Percentiles rank a stretch among this genome's conserved stretches.
Conservation (phyloP, 352 stramenopile genomes). For the Phytophthora syringae region DNA sequence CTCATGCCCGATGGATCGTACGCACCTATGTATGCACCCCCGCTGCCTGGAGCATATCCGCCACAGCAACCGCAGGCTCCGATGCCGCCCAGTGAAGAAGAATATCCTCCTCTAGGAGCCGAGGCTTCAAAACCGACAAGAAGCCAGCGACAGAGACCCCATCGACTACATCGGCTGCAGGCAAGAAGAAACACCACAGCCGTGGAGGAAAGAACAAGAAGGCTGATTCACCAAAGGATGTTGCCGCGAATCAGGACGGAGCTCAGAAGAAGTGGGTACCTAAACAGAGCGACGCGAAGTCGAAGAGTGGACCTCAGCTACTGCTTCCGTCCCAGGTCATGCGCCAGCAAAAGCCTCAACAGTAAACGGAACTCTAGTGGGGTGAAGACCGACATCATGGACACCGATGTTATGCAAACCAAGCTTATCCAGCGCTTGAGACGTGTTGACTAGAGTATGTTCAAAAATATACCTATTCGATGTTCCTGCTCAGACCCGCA, state of each 20-base stretch:
- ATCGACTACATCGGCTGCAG: background rate
- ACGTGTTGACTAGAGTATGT: constrained; percentile 34
- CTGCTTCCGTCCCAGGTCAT: constrained; percentile 62
- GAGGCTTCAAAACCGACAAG: constrained; percentile 22
- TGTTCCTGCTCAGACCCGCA: constrained; percentile 17
- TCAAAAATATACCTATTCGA: constrained; percentile 38
- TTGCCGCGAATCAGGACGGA: constrained; percentile 7
- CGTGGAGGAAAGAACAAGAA: constrained; percentile 30
- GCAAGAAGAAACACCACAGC: constrained; percentile 30
- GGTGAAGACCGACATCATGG: background rate
- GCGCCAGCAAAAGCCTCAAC: constrained; percentile 53
- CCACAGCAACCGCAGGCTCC: constrained; percentile 17
- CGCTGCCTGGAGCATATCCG: constrained; percentile 12
- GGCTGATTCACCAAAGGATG: constrained; percentile 5
- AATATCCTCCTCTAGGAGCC: constrained; percentile 41
- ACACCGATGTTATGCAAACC: background rate
- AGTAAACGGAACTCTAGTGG: constrained; percentile 18
- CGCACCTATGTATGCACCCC: constrained; percentile 35
- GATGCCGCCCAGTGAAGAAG: constrained; percentile 28
- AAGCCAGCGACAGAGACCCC: constrained; percentile 16
- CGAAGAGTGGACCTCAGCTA: constrained; percentile 32
- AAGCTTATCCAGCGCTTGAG: constrained; percentile 15
- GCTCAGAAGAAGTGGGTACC: constrained; percentile 43
- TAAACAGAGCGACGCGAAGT: constrained; percentile 33
- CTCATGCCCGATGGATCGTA: constrained; percentile 43